Base-by-base conservation (phyloP, 345 rosid genomes). In the Linum tenue region DNA sequence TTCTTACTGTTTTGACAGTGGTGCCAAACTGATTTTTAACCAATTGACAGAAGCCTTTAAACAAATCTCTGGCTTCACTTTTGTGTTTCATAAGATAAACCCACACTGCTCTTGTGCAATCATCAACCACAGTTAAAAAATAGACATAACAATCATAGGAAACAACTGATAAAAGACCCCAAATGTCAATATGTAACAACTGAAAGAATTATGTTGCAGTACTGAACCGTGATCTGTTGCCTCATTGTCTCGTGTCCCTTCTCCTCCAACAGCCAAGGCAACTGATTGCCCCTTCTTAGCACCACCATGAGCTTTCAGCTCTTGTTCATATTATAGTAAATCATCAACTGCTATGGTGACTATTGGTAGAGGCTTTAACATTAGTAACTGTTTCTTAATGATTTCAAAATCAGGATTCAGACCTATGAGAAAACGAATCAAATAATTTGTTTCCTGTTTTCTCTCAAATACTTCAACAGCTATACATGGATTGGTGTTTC, bases 41-140 rank as follows among this genome's bases (percentile, higher is more conserved):
- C 38, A 31, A 5, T 3, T 31, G 3, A 11, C 38, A 31, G 40
- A 36, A 59, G 11, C 10, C 7, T 14, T 59, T 12, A 11, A 59
- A 1, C 2, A 3, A 40, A 11, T 2, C 39, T 12, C 39, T 37
- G 3, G 39, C 40, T 59, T 59, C 63, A 4, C 0, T 8, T 59
- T 59, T 59, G 41, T 59, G 35, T 31, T 5, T 31, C 40, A 59
- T 31, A 2, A 59, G 11, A 12, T 31, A 59, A 59, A 59, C 14
- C 63, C 63, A 59, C 6, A 14, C 11, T 7, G 14, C 38, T 37
- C 63, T 31, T 2, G 63, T 5, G 37, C 5, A 59, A 59, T 59
- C 63, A 59, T 59, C 63, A 31, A 59, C 63, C 3, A 59, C 36
- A 3, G 63, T 59, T 2, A 59, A 11, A n/a, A 31, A 59, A 59